Base-by-base conservation (phyloP, 306 rosid species). In the Pachyrhizus erosus region DNA sequence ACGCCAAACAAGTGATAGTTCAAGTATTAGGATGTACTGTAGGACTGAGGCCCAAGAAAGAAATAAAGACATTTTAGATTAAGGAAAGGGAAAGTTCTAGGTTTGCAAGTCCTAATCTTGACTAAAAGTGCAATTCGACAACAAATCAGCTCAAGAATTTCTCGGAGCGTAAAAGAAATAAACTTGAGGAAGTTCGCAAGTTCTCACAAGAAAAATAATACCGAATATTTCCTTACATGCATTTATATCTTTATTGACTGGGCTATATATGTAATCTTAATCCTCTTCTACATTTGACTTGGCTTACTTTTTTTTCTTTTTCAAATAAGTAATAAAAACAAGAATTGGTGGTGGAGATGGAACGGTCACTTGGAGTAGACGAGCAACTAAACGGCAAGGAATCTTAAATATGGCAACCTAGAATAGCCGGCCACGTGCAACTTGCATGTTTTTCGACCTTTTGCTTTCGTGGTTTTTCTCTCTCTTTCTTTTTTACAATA, bases 361-460 rank as follows among this genome's bases (percentile, higher is more conserved):
- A 66, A 76, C 27, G n/a, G 14, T 76, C 68, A 54, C 33, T 58
- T 7, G 65, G 3, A 18, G 54, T 57, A 37, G 52, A 75, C 17
- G 39, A 37, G 21, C 18, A 5, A 74, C 33, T 21, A 6, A 57
- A 43, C 72, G 31, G 33, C 11, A 54, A 75, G 54, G 86, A 82
- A 68, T 57, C 77, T 55, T 21, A 23, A 81, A 17, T 39, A 66
- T 48, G 86, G 61, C 54, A 34, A 5, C 58, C 57, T 39, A 9
- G 43, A 66, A 20, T 39, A 31, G 70, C 83, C 73, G 27, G 70
- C 80, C 93, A 84, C 86, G 83, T 86, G 87, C 83, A 46, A 58
- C 58, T 57, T 23, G 67, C 76, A 71, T 78, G 75, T 49, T 24
- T 72, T 80, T 83, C 4, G 49, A 60, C 51, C 27, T 64, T 37